Conservation (phyloP, 2,329 filamentous ascomycete species). For the Stachybotrys chartarum region DNA sequence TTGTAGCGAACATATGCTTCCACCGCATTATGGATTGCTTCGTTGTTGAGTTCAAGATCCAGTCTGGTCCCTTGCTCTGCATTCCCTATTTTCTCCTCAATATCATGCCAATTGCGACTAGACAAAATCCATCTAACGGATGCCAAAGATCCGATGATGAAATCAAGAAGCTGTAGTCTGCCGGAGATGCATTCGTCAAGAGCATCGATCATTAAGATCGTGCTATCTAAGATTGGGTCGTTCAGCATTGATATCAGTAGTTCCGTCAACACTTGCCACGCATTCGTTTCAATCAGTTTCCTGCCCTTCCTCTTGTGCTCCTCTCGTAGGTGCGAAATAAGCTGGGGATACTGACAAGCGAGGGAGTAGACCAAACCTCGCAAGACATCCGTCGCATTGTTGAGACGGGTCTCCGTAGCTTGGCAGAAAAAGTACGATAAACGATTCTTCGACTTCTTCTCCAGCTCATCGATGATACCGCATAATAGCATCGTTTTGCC, state of each 20-base stretch:
- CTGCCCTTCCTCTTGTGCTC: constrained; percentile 24
- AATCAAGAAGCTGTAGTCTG: too few species aligned
- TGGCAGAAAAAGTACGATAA: constrained; percentile 35
- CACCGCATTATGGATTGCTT: too few species aligned
- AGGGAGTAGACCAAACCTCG: constrained; percentile 35
- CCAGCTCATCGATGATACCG: constrained; percentile 16
- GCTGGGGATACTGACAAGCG: constrained; percentile 18
- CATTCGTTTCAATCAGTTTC: constrained; percentile 31
- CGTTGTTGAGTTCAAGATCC: too few species aligned
- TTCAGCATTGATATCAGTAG: constrained; percentile 32
- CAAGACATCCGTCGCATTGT: constrained; percentile 30
- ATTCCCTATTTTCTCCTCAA: too few species aligned
- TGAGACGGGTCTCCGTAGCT: constrained; percentile 24
- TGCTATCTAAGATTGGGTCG: constrained; percentile 18
- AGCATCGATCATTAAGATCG: constrained; percentile 6
- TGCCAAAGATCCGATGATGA: too few species aligned
- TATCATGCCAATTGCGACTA: too few species aligned
- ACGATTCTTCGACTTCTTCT: background rate
- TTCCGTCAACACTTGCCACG: constrained; percentile 24
- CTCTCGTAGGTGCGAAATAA: constrained; percentile 24
- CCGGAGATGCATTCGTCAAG: too few species aligned
- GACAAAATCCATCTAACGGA: too few species aligned
- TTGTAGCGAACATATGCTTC: constrained; percentile 23
- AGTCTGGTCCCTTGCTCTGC: too few species aligned
- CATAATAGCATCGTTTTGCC: constrained; percentile 28